Percentiles rank a stretch among this genome's conserved stretches.
Evolutionary conservation across 176 grass and related monocot genomes (phyloP).

Genomic region (Zizania latifolia): DNA sequence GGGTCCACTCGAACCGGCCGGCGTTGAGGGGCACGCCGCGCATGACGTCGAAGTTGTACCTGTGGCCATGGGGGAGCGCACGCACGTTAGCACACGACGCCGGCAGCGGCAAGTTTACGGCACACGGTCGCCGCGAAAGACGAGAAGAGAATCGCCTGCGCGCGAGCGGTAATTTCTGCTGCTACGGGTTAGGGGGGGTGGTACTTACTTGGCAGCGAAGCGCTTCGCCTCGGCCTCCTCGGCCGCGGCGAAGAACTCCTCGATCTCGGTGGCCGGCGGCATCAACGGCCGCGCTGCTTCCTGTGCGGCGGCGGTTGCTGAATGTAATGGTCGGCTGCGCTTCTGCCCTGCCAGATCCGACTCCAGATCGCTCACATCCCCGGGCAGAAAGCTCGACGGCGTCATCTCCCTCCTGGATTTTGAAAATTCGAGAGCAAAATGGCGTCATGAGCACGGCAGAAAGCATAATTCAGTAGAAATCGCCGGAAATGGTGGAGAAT

Average conservation of each 20-base stretch:
- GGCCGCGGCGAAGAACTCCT: slow-evolving; percentile 65
- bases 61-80: too few relatives aligned
- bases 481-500: neutral
- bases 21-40: slow-evolving; percentile 51
- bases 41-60: slow-evolving; percentile 83
- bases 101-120: neutral
- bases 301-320: neutral
- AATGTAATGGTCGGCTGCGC: neutral
- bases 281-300: neutral
- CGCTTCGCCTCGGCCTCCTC: slow-evolving; percentile 53
- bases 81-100: too few relatives aligned
- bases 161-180: neutral
- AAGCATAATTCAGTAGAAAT: slow-evolving; percentile 39
- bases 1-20: slow-evolving; percentile 73
- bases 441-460: neutral
- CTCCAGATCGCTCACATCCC: slow-evolving; percentile 54
- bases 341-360: slow-evolving; percentile 36
- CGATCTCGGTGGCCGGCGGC: slow-evolving; percentile 54
- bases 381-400: slow-evolving; percentile 37
- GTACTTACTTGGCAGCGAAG: slow-evolving; percentile 71
- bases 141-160: neutral
- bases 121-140: neutral
- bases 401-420: slow-evolving; percentile 60
- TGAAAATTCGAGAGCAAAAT: neutral
- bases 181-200: too few relatives aligned